Base-by-base conservation (phyloP, 2,329 filamentous ascomycete species). In the Cercospora brassicicola region DNA sequence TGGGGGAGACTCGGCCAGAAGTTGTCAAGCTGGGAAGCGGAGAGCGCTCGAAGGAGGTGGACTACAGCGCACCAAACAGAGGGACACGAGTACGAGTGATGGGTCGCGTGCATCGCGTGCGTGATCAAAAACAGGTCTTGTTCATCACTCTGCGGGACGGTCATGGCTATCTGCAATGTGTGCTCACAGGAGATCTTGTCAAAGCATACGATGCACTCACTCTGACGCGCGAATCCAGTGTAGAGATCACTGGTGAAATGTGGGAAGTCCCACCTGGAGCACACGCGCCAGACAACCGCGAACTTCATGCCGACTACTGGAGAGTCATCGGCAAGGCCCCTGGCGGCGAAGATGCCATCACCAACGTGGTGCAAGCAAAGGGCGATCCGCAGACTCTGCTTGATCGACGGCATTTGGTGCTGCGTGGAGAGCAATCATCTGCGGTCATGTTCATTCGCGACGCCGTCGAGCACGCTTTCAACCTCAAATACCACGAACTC, bases 191-290 rank as follows among this genome's bases (percentile, higher is more conserved):
- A 66, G 86, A 93, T 71, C 86, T 98, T 74, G 90, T 92, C 73
- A 93, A 93, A 84, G 94, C 92, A n/a, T 96, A 96, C 83, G 93
- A 96, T 77, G 91, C 92, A 70, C 84, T 96, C 74, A 93, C 91
- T 26, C 87, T 97, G 74, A 92, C 92, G 33, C 89, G 91, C 70
- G 93, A 94, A 82, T 95, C 93, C n/a, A 92, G 92, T 62, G 88
- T 97, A 77, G 89, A 89, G 75, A 88, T 97, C 67, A 88, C 88
- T 69, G 94, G 94, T 73, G 91, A 96, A 84, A 89, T 97, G 85
- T 89, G 88, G 78, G 87, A 91, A 76, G 90, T 97, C 4, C 94
- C 91, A 9, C 86, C 87, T 26, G 92, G 91, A 65, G 88, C 90
- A 71, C 88, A 90, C 68, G 94, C 94, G 0, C 92, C 92, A 59